Conservation (phyloP, 2,329 filamentous ascomycete species). For the Ceratocystis variospora region DNA sequence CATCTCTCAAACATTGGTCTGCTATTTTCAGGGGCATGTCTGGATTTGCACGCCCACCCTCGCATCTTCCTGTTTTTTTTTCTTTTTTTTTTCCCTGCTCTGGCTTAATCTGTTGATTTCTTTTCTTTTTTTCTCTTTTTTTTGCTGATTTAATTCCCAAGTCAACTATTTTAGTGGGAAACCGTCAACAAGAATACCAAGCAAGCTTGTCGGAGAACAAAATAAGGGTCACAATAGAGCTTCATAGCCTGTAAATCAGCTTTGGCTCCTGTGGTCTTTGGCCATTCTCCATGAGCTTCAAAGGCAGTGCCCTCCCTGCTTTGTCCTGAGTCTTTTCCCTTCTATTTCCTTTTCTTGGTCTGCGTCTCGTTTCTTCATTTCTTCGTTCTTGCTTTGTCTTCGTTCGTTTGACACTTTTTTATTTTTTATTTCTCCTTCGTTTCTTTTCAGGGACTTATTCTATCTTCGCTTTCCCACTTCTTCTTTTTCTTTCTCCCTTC, state of each 20-base stretch:
- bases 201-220: conserved; percentile 6
- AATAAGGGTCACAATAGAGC: conserved; percentile 4
- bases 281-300: neutral
- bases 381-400: conserved; percentile 13
- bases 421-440: neutral
- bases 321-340: conserved; percentile 8
- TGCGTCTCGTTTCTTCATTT: conserved; percentile 14
- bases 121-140: conserved; percentile 1
- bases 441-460: conserved; percentile 2
- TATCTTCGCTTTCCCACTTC: conserved; percentile 1
- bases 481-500: neutral
- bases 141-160: neutral
- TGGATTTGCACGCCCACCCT: conserved; percentile 5
- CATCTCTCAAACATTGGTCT: conserved; percentile 10
- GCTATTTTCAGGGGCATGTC: conserved; percentile 6
- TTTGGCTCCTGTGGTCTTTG: neutral
- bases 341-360: conserved; percentile 12
- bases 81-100: neutral
- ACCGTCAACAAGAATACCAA: neutral
- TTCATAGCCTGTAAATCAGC: conserved; percentile 6
- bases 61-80: conserved; percentile 4
- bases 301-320: conserved; percentile 13
- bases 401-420: conserved; percentile 1
- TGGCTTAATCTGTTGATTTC: too few species aligned
- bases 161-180: conserved; percentile 7